phyloP scores from a whole-genome alignment of 2,329 filamentous ascomycete genomes.

The Furcasterigmium furcatum region DNA sequence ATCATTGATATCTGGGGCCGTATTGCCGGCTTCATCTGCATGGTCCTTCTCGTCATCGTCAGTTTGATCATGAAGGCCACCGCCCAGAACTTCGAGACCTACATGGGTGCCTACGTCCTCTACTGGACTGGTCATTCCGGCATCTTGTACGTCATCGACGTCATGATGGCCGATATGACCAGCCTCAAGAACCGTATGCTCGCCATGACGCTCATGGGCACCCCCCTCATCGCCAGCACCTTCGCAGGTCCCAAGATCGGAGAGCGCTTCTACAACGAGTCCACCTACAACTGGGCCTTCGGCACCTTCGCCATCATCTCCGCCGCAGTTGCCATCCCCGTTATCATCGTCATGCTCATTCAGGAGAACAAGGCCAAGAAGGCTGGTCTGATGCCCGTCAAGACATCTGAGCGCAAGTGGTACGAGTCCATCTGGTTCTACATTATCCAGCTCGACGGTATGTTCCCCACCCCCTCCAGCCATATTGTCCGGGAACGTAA shows the following conservation, averaged over 20 bases:
- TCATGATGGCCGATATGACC: constrained; percentile 41
- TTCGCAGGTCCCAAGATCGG: constrained; percentile 40
- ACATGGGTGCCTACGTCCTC: constrained; percentile 59
- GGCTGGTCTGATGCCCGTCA: constrained; percentile 39
- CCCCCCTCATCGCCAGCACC: constrained; percentile 39
- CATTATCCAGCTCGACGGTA: constrained; percentile 55
- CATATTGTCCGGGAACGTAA: not conserved
- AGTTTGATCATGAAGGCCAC: constrained; percentile 54
- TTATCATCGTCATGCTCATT: constrained; percentile 27
- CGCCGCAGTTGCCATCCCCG: constrained; percentile 40
- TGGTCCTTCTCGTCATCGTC: constrained; percentile 41
- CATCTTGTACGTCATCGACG: constrained; percentile 33
- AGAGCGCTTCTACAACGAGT: constrained; percentile 30
- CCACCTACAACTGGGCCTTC: constrained; percentile 47
- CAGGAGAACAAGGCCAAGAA: constrained; percentile 44
- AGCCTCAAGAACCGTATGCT: constrained; percentile 38
- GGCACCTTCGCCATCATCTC: constrained; percentile 62
- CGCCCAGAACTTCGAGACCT: constrained; percentile 54
- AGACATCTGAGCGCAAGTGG: constrained; percentile 40
- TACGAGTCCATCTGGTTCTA: constrained; percentile 49
- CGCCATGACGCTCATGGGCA: constrained; percentile 37
- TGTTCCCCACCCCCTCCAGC: constrained; percentile 7
- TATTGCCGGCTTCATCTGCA: constrained; percentile 38
- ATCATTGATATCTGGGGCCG: constrained; percentile 47
- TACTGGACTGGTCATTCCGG: constrained; percentile 56